Conservation (phyloP, 768 basidiomycete genomes). For the Hygrophoropsis aurantiaca region DNA sequence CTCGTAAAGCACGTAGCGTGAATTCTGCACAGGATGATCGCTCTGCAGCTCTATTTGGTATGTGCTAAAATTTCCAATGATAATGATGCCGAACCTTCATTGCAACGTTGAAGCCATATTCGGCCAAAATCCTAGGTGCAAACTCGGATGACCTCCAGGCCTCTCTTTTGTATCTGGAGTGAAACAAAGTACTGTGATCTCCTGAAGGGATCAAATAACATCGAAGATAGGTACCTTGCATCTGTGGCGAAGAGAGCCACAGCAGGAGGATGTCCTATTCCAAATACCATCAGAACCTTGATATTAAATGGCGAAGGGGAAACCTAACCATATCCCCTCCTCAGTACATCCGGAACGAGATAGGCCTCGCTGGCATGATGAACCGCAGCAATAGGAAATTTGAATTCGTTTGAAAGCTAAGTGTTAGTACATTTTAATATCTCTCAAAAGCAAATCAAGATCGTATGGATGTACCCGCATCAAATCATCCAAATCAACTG, state of each 20-base stretch:
- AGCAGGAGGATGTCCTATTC: constrained; percentile 56
- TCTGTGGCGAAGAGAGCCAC: constrained; percentile 82
- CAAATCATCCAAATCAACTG: constrained; percentile 69
- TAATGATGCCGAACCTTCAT: constrained; percentile 51
- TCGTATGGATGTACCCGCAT: constrained; percentile 49
- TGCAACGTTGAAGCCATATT: constrained; percentile 54
- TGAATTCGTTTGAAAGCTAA: constrained; percentile 89
- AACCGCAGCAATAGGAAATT: constrained; percentile 78
- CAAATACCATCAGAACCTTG: not conserved
- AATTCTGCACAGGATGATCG: constrained; percentile 56
- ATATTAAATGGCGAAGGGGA: not conserved
- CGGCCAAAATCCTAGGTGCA: constrained; percentile 57
- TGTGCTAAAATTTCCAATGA: constrained; percentile 24
- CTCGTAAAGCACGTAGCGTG: constrained; percentile 55
- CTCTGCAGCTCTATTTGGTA: constrained; percentile 34
- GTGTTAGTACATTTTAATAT: not conserved
- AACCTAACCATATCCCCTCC: constrained; percentile 54
- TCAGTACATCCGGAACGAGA: constrained; percentile 81
- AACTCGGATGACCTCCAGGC: constrained; percentile 67
- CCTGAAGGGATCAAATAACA: not conserved
- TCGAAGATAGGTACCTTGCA: too few relatives aligned
- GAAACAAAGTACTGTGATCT: not conserved
- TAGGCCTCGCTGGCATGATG: constrained; percentile 91
- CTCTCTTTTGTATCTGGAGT: constrained; percentile 47
- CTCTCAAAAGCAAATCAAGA: not conserved